Base-by-base conservation (phyloP, 2,329 filamentous ascomycete species). In the Didymella arachidicola region DNA sequence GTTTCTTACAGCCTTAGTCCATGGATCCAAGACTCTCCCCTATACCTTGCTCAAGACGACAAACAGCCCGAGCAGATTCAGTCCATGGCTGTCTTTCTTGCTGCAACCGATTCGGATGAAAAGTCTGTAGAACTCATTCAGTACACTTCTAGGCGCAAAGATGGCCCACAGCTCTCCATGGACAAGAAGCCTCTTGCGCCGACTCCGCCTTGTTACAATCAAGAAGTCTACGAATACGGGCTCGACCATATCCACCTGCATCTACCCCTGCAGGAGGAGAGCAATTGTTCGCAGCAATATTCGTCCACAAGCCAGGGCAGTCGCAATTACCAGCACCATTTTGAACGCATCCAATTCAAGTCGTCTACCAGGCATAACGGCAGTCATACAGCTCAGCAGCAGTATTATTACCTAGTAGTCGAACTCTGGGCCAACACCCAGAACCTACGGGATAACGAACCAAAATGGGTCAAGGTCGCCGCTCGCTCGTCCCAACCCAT, bases 311-410 rank as follows among this genome's bases (percentile, higher is more conserved):
- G 67, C 46, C 75, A 78, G 43, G 63, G 69, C 0, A 72, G 62
- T 25, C 75, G 68, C 52, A 74, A 67, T 14, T 79, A 77, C 7
- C 80, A 82, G n/a, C 84, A 88, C 57, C 85, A 82, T 0, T 97
- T 96, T 72, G 93, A 97, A 73, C 88, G 93, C 11, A 95, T 97
- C 50, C 93, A 97, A 69, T 97, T 97, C 84, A 96, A 96, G 76
- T 91, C 92, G 64, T 93, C 93, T 1, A 97, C 93, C 0, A 92
- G 92, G 25, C 97, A 97, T 79, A 97, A 97, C 66, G 93, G 93
- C 45, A 96, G 96, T 76, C 85, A 93, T 66, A 84, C 93, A 56
- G 93, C 93, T 1, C 92, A 93, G n/a, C 93, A 97, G 72, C 93
- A 97, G 69, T 96, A 93, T 76, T 97, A 96, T 71, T 91, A 95